Percentiles rank a stretch among this genome's conserved stretches.
Evolutionary conservation across 2,329 filamentous ascomycete species (phyloP).

Genomic region (Trichoderma hamatum): DNA sequence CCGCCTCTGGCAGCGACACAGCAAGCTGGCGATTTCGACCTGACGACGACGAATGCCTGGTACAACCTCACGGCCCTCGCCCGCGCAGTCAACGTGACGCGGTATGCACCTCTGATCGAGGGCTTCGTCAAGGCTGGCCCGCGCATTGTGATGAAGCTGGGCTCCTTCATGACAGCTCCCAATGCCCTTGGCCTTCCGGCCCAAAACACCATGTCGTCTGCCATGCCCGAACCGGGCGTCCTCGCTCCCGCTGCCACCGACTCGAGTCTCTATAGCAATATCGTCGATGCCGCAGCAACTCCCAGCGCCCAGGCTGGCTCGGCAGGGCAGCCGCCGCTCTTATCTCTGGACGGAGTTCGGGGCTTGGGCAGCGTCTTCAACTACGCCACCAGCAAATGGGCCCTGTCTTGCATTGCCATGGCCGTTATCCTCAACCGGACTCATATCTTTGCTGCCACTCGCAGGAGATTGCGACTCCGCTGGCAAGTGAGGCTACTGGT

Average conservation of each 20-base stretch:
- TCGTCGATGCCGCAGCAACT: conserved; percentile 36
- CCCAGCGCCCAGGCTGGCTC: conserved; percentile 28
- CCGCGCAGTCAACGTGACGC: conserved; percentile 62
- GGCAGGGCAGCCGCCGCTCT: conserved; percentile 43
- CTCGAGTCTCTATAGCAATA: conserved; percentile 35
- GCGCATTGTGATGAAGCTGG: conserved; percentile 68
- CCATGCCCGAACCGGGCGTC: conserved; percentile 30
- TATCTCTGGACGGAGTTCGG: conserved; percentile 62
- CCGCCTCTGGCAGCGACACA: conserved; percentile 24
- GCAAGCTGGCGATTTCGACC: conserved; percentile 10
- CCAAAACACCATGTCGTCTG: conserved; percentile 30
- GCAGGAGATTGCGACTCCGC: conserved; percentile 74
- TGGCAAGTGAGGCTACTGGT: conserved; percentile 73
- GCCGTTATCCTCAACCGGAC: conserved; percentile 88
- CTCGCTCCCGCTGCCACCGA: conserved; percentile 34
- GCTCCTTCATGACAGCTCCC: conserved; percentile 62
- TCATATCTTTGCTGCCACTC: conserved; percentile 87
- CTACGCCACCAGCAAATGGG: conserved; percentile 92
- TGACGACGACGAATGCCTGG: conserved; percentile 41
- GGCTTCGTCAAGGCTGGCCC: conserved; percentile 72
- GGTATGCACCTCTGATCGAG: conserved; percentile 65
- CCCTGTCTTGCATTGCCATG: conserved; percentile 81
- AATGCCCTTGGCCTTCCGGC: conserved; percentile 63
- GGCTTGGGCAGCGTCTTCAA: conserved; percentile 85
- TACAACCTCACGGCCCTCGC: conserved; percentile 52